Conservation (phyloP, 768 basidiomycete species). For the Pisolithus sp. region DNA sequence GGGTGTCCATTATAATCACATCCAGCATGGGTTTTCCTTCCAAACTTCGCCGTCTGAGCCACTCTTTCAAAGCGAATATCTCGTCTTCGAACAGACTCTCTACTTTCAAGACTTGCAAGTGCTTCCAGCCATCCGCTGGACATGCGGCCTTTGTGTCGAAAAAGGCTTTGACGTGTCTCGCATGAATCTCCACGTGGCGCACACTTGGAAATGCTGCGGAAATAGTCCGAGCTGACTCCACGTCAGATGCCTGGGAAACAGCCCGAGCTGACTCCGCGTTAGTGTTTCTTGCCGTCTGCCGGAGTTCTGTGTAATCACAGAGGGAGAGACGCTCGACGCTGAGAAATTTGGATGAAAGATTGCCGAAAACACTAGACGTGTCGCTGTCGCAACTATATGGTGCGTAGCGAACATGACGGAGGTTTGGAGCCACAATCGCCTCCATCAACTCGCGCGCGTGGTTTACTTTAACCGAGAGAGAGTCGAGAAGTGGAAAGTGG, state of each 20-base stretch:
- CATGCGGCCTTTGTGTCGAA: not conserved
- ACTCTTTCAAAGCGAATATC: not conserved
- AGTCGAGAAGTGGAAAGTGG: too few species aligned
- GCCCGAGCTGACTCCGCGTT: too few species aligned
- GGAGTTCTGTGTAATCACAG: not conserved
- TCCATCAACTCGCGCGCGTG: too few species aligned
- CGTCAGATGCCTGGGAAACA: too few species aligned
- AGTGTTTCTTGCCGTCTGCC: not conserved
- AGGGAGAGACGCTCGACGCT: not conserved
- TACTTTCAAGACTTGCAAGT: not conserved
- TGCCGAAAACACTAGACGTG: not conserved
- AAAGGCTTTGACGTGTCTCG: not conserved
- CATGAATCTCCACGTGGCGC: not conserved
- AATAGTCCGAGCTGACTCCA: not conserved
- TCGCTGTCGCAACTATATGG: not conserved
- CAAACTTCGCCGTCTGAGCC: not conserved
- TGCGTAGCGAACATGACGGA: not conserved
- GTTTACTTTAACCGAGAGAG: too few species aligned
- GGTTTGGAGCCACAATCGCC: not conserved
- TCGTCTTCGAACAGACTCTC: not conserved
- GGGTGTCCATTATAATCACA: not conserved
- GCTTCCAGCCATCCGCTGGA: not conserved
- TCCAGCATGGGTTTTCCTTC: not conserved
- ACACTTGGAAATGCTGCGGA: not conserved
- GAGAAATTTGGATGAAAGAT: not conserved